phyloP scores from a whole-genome alignment of 2,329 filamentous ascomycete genomes.

The Aspergillus texensis region DNA sequence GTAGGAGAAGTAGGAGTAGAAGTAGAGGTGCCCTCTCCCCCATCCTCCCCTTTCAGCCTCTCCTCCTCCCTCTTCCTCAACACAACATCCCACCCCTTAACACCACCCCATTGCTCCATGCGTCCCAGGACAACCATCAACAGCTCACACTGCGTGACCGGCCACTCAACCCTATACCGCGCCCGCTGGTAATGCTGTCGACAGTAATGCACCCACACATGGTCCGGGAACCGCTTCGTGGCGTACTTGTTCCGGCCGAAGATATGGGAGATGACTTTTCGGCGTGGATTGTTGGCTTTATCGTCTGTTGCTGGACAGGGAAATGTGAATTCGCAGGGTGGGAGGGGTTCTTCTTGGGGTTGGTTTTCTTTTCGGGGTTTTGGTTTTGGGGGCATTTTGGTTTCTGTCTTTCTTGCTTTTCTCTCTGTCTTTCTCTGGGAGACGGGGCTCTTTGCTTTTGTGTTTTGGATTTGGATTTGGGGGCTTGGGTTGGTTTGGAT shows the following conservation, averaged over 20 bases:
- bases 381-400: background rate
- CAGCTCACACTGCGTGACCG: slow-evolving; percentile 63
- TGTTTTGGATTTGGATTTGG: too few relatives aligned
- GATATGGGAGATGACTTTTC: slow-evolving; percentile 76
- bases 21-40: background rate
- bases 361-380: background rate
- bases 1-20: too few relatives aligned
- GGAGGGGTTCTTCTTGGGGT: background rate
- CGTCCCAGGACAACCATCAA: slow-evolving; percentile 64
- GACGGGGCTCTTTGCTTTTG: background rate
- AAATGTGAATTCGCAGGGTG: slow-evolving; percentile 19
- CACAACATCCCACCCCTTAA: slow-evolving; percentile 63
- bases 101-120: slow-evolving; percentile 65
- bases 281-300: slow-evolving; percentile 4
- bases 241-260: slow-evolving; percentile 82
- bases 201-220: slow-evolving; percentile 76
- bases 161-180: slow-evolving; percentile 69
- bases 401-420: background rate
- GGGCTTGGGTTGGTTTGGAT: background rate
- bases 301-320: slow-evolving; percentile 12
- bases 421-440: background rate
- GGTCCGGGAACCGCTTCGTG: slow-evolving; percentile 68
- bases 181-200: slow-evolving; percentile 81
- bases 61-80: slow-evolving; percentile 63
- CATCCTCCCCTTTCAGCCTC: slow-evolving; percentile 1